Evolutionary conservation across 108 stramenopile species (phyloP).

Genomic region (Skeletonema marinoi): DNA sequence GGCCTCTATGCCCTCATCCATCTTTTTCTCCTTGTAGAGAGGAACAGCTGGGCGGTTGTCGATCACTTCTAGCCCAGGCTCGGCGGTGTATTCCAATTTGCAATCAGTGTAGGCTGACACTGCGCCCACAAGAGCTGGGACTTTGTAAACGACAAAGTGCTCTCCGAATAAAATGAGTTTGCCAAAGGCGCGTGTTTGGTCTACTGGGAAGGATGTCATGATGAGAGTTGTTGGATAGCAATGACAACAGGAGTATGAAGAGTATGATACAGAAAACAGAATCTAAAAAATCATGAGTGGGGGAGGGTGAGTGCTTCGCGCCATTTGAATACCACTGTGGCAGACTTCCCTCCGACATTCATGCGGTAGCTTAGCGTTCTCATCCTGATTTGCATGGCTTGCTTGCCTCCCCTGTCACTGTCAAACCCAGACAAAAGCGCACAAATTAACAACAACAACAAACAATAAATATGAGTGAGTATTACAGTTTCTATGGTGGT

Average conservation of each 20-base stretch:
- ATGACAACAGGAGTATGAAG: background rate
- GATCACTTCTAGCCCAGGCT: constrained; percentile 59
- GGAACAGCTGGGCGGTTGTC: constrained; percentile 89
- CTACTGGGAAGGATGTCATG: constrained; percentile 42
- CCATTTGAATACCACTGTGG: too few species aligned
- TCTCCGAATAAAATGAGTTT: constrained; percentile 90
- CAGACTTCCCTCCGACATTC: too few species aligned
- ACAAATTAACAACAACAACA: background rate
- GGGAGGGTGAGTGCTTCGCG: too few species aligned
- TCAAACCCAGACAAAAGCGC: too few species aligned
- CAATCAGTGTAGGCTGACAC: constrained; percentile 85
- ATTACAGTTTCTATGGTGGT: background rate
- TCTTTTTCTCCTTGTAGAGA: constrained; percentile 83
- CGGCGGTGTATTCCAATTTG: constrained; percentile 51
- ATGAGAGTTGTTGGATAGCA: background rate
- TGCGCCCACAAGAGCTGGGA: constrained; percentile 85
- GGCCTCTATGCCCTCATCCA: constrained; percentile 75
- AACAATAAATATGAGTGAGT: background rate
- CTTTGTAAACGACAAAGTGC: constrained; percentile 91
- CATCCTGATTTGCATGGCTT: too few species aligned
- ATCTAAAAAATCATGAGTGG: too few species aligned
- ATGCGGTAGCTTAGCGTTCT: too few species aligned
- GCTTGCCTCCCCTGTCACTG: too few species aligned
- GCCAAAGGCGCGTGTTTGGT: constrained; percentile 73
- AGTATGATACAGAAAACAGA: too few species aligned